Conservation (phyloP, 2,329 filamentous ascomycete genomes). For the Graphiopsis chlorocephala region DNA sequence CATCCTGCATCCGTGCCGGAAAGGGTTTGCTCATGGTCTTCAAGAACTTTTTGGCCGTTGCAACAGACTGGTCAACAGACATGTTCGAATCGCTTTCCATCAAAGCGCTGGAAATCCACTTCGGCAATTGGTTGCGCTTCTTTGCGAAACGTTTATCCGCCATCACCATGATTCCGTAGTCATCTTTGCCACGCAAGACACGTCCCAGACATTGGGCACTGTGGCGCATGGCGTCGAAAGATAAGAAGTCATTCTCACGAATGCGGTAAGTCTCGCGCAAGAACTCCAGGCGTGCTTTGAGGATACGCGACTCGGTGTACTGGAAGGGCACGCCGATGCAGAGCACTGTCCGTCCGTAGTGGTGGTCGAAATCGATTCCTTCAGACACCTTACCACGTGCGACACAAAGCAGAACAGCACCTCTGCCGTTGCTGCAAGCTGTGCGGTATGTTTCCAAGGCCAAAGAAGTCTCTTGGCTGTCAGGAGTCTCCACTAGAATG, state of each 20-base stretch:
- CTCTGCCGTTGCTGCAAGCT: slow-evolving; percentile 93
- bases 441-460: slow-evolving; percentile 96
- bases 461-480: slow-evolving; percentile 93
- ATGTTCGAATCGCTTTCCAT: slow-evolving; percentile 83
- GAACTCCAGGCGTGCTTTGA: slow-evolving; percentile 94
- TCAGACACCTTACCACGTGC: slow-evolving; percentile 96
- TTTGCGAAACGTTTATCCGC: slow-evolving; percentile 92
- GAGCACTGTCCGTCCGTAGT: slow-evolving; percentile 91
- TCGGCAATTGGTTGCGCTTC: slow-evolving; percentile 84
- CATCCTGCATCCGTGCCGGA: slow-evolving; percentile 77
- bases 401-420: slow-evolving; percentile 89
- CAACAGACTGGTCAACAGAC: slow-evolving; percentile 92
- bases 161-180: slow-evolving; percentile 99
- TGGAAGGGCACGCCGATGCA: slow-evolving; percentile 98
- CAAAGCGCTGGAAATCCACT: slow-evolving; percentile 92
- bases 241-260: slow-evolving; percentile 93
- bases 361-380: slow-evolving; percentile 98
- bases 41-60: slow-evolving; percentile 83
- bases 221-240: slow-evolving; percentile 99
- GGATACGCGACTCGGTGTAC: slow-evolving; percentile 94
- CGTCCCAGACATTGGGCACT: slow-evolving; percentile 94
- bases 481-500: slow-evolving; percentile 94
- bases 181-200: slow-evolving; percentile 92
- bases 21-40: slow-evolving; percentile 91
- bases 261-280: slow-evolving; percentile 96